Conservation (phyloP, 1,284 basidiomycete genomes). For the Hypsizygus ulmarius region DNA sequence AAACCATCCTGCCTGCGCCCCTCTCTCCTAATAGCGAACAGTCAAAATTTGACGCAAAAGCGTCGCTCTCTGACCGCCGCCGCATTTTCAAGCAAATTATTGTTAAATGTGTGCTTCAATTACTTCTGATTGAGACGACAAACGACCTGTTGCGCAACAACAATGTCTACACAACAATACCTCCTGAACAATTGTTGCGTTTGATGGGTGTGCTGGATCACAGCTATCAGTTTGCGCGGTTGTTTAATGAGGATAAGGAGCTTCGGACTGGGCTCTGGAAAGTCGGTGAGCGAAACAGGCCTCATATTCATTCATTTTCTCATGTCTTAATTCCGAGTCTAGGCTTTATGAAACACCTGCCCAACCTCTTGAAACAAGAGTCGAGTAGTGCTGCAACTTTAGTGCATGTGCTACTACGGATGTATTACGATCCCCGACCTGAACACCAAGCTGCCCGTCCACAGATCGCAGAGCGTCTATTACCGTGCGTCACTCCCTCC, state of each 20-base stretch:
- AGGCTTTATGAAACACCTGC: slow-evolving; percentile 99
- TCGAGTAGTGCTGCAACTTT: slow-evolving; percentile 95
- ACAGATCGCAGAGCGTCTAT: slow-evolving; percentile 84
- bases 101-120: slow-evolving; percentile 98
- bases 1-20: slow-evolving; percentile 77
- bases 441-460: slow-evolving; percentile 81
- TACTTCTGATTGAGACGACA: slow-evolving; percentile 96
- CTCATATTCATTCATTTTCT: neutral
- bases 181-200: slow-evolving; percentile 87
- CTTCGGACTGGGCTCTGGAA: slow-evolving; percentile 97
- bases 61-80: slow-evolving; percentile 72
- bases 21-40: slow-evolving; percentile 64
- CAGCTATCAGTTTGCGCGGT: slow-evolving; percentile 94
- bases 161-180: slow-evolving; percentile 92
- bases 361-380: slow-evolving; percentile 98
- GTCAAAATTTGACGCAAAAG: slow-evolving; percentile 42
- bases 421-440: slow-evolving; percentile 91
- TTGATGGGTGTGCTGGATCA: slow-evolving; percentile 95
- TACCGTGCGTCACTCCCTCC: slow-evolving; percentile 69
- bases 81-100: slow-evolving; percentile 98
- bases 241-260: slow-evolving; percentile 99
- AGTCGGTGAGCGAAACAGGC: slow-evolving; percentile 75
- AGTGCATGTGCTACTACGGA: slow-evolving; percentile 87
- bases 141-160: slow-evolving; percentile 93
- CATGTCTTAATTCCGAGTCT: neutral